Percentiles rank a stretch among this genome's conserved stretches.
phyloP scores from a whole-genome alignment of 2,329 filamentous ascomycete genomes.

The Lizonia empirigonia region DNA sequence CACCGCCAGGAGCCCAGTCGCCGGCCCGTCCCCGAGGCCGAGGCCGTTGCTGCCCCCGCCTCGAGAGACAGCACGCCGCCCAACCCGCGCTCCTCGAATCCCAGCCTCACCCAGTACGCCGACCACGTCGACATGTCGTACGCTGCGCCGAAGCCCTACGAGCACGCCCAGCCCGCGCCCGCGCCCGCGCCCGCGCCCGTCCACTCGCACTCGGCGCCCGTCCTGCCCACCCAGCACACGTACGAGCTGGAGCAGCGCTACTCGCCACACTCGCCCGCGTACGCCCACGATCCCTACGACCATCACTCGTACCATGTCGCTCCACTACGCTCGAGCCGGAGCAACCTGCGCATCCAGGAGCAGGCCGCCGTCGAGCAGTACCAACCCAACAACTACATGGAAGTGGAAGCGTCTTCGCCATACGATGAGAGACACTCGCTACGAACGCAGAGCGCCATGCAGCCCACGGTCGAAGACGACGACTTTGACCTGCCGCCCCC shows the following conservation, averaged over 20 bases:
- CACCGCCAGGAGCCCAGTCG: slow-evolving; percentile 35
- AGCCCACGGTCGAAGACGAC: slow-evolving; percentile 68
- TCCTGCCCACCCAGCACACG: slow-evolving; percentile 44
- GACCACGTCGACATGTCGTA: slow-evolving; percentile 46
- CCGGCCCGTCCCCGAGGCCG: slow-evolving; percentile 37
- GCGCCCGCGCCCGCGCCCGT: slow-evolving; percentile 39
- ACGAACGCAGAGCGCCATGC: slow-evolving; percentile 58
- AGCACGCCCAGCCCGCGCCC: slow-evolving; percentile 39
- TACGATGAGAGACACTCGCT: slow-evolving; percentile 53
- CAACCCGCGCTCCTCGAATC: slow-evolving; percentile 32
- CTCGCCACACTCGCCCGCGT: slow-evolving; percentile 18
- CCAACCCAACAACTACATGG: slow-evolving; percentile 42
- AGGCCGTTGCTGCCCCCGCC: slow-evolving; percentile 26
- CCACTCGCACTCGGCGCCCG: slow-evolving; percentile 55
- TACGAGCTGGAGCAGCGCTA: slow-evolving; percentile 30
- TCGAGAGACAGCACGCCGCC: slow-evolving; percentile 31
- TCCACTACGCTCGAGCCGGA: slow-evolving; percentile 40
- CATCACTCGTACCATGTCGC: slow-evolving; percentile 44
- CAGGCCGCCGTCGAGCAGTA: slow-evolving; percentile 38
- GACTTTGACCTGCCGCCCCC: slow-evolving; percentile 59
- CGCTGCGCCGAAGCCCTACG: slow-evolving; percentile 45
- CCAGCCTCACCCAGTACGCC: slow-evolving; percentile 26
- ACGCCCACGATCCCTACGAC: slow-evolving; percentile 31
- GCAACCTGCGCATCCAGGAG: slow-evolving; percentile 30
- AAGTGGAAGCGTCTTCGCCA: slow-evolving; percentile 26